Evolutionary conservation across 352 stramenopile genomes (phyloP), one percentile per base, ranked within the genome.

Genomic region (Pythium monospermum): DNA sequence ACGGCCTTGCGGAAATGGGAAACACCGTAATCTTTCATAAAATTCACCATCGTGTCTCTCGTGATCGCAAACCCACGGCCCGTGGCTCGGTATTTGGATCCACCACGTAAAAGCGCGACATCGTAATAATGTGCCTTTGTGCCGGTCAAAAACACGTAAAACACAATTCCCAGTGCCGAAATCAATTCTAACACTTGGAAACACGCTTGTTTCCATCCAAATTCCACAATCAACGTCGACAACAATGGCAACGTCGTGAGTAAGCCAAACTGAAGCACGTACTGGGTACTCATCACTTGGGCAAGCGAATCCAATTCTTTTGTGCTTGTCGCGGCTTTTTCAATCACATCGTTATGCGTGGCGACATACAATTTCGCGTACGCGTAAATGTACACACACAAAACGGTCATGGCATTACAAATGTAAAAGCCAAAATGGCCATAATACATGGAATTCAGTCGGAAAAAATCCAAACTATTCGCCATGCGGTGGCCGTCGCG

Each of bases 361-460:
- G 71, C 74, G 19, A 88, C 68, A 57, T 95, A 95, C 40, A 95
- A 40, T 50, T 92, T 93, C 15, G 69, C 69, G 62, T 93, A 95
- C 15, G 82, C 79, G 55, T 91, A 94, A 25, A 92, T 71, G 60
- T 88, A 95, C 21, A 92, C 82, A 49, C 80, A 91, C 21, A 94
- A 55, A 10, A 93, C 81, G 1, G 84, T 95, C n/a, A 95, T 46
- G 5, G 76, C 82, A 52, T 91, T 93, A 51, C 78, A 87, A 53
- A 95, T 93, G 73, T 95, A 95, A 57, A 95, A 95, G 10, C 84
- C 84, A 23, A 91, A 90, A 58, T 95, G 84, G 6, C 77, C 76
- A 48, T 87, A 93, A 48, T 87, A 95, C 84, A 95, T 93, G 18
- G 84, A 89, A 62, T 93, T 91, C n/a, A 95, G 41, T 10, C 84